Evolutionary conservation across 768 basidiomycete species (phyloP), one percentile per base, ranked within the genome.

Genomic region (Tricholoma hemisulphureum): DNA sequence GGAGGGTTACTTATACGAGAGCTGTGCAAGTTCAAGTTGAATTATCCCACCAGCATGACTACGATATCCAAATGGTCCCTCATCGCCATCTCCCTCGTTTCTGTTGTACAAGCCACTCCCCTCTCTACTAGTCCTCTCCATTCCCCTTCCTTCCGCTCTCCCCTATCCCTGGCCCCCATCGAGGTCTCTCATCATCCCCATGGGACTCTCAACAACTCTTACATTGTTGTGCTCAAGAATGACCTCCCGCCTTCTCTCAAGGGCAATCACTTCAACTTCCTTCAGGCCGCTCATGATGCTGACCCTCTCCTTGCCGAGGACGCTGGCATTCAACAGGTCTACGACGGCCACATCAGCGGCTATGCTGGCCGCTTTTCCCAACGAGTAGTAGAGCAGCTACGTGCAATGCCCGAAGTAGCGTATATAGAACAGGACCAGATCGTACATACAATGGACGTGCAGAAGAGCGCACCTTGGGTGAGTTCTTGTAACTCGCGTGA

Each of bases 401-500:
- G 96, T 53, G 72, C 80, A 51, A 80, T 87, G 79, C 94, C 94
- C 9, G 95, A 96, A 71, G 95, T 99, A 29, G 89, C 86, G 16
- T 96, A 89, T 67, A 79, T 99, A 53, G 97, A 99, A 80, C 84
- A 81, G 57, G 97, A 99, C 80, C 95, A 97, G 77, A 77, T 95
- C 65, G 93, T 98, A n/a, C 83, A 78, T 58, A 88, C 91, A 2
- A 80, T 81, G 63, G 87, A 87, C 2, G 63, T 74, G 2, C 89
- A 95, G 83, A 83, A 70, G 51, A 66, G 73, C n/a, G 90, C 94
- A 10, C 91, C 94, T 52, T 95, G 94, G 94, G 93, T 94, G 71
- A 73, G 86, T 53, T 52, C 24, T 51, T 18, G 20, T 29, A 23
- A 26, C n/a, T 57, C 45, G 41, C 53, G 18, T 35, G 43, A 50